These are phyloP conservation scores for Apophysomyces elegans DNA, from an alignment of 371 early-diverging fungal species.

Conservation along the genomic window DNA sequence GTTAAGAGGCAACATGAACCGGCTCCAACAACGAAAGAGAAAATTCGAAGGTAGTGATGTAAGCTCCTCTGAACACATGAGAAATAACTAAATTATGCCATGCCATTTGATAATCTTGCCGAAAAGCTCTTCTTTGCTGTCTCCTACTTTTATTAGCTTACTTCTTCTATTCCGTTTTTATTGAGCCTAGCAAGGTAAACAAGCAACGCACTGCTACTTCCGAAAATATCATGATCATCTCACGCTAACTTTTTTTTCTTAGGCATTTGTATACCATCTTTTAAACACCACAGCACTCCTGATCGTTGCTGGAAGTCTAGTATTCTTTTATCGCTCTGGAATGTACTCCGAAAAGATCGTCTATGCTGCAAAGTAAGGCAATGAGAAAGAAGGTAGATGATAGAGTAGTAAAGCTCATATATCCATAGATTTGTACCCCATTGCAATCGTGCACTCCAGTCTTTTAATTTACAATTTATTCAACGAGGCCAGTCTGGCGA, in stretches of 20 bases:
- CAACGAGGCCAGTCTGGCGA: slow-evolving; percentile 49
- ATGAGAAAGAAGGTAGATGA: not conserved
- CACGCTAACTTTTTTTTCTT: not conserved
- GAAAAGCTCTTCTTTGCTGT: slow-evolving; percentile 35
- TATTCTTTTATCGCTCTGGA: slow-evolving; percentile 63
- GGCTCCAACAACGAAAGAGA: slow-evolving; percentile 58
- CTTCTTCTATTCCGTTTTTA: slow-evolving; percentile 57
- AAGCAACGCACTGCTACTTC: not conserved
- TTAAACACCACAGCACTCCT: slow-evolving; percentile 40
- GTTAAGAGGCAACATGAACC: slow-evolving; percentile 61
- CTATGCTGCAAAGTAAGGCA: slow-evolving; percentile 65
- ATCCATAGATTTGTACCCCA: slow-evolving; percentile 65
- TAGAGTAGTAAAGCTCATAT: too few relatives aligned
- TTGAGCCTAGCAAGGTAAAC: slow-evolving; percentile 53
- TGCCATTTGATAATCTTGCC: not conserved
- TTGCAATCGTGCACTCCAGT: slow-evolving; percentile 66
- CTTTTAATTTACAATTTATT: slow-evolving; percentile 74
- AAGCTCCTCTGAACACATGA: not conserved
- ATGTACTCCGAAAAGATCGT: slow-evolving; percentile 69
- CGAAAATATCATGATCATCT: not conserved
- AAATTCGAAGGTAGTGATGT: slow-evolving; percentile 63
- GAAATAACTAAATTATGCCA: too few relatives aligned
- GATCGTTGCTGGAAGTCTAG: slow-evolving; percentile 42
- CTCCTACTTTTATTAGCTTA: slow-evolving; percentile 40
- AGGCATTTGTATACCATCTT: slow-evolving; percentile 41